These are phyloP conservation scores for Allodekkera sacchari DNA, from an alignment of 805 yeast species.

Conservation along the genomic window DNA sequence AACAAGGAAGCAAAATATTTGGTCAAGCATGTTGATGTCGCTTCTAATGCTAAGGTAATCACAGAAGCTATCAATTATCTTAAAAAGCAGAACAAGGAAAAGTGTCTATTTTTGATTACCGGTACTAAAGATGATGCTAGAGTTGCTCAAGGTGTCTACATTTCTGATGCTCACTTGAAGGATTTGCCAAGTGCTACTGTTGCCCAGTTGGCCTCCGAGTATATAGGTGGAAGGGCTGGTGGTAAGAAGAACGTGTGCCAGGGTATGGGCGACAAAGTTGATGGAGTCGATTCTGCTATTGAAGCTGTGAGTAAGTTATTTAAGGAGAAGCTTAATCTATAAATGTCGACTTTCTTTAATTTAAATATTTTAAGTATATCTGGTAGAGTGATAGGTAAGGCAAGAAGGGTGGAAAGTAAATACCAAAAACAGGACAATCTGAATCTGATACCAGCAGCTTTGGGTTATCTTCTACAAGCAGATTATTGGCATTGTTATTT, in stretches of 20 bases:
- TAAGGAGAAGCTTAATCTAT: slow-evolving; percentile 40
- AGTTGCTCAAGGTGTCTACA: slow-evolving; percentile 93
- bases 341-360: slow-evolving; percentile 1
- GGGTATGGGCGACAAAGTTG: slow-evolving; percentile 88
- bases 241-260: slow-evolving; percentile 96
- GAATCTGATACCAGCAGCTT: no score
- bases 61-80: slow-evolving; percentile 84
- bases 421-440: no score
- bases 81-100: slow-evolving; percentile 66
- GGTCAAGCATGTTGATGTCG: slow-evolving; percentile 60
- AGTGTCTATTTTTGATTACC: slow-evolving; percentile 72
- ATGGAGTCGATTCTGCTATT: slow-evolving; percentile 65
- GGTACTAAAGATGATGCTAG: slow-evolving; percentile 50
- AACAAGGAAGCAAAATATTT: slow-evolving; percentile 46
- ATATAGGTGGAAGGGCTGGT: slow-evolving; percentile 96
- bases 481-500: no score
- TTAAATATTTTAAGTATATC: no score
- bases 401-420: no score
- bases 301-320: slow-evolving; percentile 57
- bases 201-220: slow-evolving; percentile 59
- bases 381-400: no score
- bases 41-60: slow-evolving; percentile 86
- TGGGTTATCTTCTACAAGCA: no score
- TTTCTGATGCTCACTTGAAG: slow-evolving; percentile 60
- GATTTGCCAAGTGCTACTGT: slow-evolving; percentile 67